Conservation (phyloP, 1,284 basidiomycete genomes). For the Trametes sp. region DNA sequence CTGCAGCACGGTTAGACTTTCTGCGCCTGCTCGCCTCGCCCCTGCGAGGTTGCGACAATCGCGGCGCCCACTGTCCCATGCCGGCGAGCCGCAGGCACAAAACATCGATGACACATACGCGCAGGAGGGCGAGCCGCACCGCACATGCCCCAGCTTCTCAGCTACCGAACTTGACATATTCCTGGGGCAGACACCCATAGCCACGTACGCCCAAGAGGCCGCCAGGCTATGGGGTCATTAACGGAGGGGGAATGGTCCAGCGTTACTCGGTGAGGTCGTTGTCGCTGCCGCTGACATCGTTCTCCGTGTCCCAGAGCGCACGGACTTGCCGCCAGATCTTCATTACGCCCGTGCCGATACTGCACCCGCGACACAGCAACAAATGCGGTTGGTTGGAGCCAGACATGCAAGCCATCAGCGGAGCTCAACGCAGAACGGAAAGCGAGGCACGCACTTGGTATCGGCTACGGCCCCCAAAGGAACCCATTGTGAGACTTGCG, state of each 20-base stretch:
- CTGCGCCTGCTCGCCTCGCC: background rate
- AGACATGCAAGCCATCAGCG: constrained; percentile 13
- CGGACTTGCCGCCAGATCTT: constrained; percentile 47
- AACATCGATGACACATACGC: background rate
- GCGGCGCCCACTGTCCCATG: background rate
- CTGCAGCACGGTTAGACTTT: constrained; percentile 22
- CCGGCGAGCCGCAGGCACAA: background rate
- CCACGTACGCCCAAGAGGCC: background rate
- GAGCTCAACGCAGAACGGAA: background rate
- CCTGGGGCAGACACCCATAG: background rate
- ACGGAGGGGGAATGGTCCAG: background rate
- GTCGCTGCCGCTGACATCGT: background rate
- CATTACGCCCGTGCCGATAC: constrained; percentile 48
- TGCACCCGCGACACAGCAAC: constrained; percentile 27
- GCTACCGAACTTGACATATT: constrained; percentile 5
- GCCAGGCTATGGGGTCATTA: background rate
- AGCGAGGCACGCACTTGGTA: constrained; percentile 62
- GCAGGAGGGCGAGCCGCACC: background rate
- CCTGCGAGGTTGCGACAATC: constrained; percentile 8
- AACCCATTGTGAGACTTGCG: constrained; percentile 53
- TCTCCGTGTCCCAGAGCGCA: constrained; percentile 40
- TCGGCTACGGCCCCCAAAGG: constrained; percentile 58
- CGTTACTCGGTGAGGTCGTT: background rate
- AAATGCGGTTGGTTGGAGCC: constrained; percentile 4
- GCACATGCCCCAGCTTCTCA: too few relatives aligned